Evolutionary conservation across 176 grass and related monocot species (phyloP), one percentile per base, ranked within the genome.

Genomic region (Rhynchospora breviuscula): DNA sequence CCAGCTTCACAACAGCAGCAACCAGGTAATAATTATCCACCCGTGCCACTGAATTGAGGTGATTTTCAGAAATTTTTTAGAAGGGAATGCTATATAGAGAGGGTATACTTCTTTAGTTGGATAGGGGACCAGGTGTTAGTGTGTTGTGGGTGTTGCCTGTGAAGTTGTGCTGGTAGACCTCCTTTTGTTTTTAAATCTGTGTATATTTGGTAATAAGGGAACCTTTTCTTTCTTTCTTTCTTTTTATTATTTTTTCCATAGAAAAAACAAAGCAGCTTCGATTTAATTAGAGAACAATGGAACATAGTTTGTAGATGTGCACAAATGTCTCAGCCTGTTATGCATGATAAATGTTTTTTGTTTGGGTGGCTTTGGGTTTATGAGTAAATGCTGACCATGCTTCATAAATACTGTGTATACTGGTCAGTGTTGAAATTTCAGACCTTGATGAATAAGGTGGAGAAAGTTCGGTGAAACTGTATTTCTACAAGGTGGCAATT

Each of bases 241-340:
- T 22, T 45, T 45, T 61, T 58, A 44, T 56, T 78, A 9, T 78
- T 4, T 14, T 56, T 53, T 78, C 33, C 49, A 78, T 57, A 29
- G 88, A 84, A 88, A 80, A 78, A 84, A 68, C 81, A 71, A 86
- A 10, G 52, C 86, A 25, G 74, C 87, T 71, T 59, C 78, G 5
- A 80, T 85, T 59, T 91, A 79, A 91, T 65, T 76, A 43, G 77
- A 67, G 26, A 63, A 33, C 59, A 12, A 58, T 79, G 63, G 53
- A 43, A 73, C 64, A 79, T 78, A 78, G 73, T 78, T 78, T 78
- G 48, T 78, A 78, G 73, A 78, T 78, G 49, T 54, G 7, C 17
- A 76, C 4, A 10, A 3, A 11, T 57, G 51, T 57, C 73, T 78
- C 12, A 31, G 51, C 73, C 31, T 78, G 51, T 78, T 57, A 7